Evolutionary conservation across 1,139 yeast genomes (phyloP), one percentile per base, ranked within the genome.

Genomic region (Yamadazyma songkhlaensis): DNA sequence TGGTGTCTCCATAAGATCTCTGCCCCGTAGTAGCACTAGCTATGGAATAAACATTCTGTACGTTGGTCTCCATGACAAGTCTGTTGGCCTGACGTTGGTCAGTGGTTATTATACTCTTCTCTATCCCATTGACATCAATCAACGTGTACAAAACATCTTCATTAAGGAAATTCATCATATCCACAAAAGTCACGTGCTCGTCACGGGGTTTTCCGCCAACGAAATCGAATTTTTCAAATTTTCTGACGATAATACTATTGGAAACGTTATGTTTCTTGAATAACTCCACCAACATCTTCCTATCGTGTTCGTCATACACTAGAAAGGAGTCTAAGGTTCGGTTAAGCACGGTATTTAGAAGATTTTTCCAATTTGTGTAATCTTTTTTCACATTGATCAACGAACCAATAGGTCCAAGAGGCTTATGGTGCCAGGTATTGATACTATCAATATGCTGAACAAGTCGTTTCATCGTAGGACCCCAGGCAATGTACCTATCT

Each of bases 361-460:
- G 56, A 13, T 72, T 72, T 6, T 74, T 63, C 90, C 90, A 90
- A 29, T 69, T 58, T n/a, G 68, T 62, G 46, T 62, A 76, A 13
- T 72, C 78, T 2, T 61, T 55, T 47, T 79, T 84, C 11, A 92
- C 64, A 8, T 75, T 67, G 3, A 89, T 67, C 42, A 65, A 65
- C 7, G 69, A 50, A 0, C 97, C 97, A 1, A 90, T 43, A 0
- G 99, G 99, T 0, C 98, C 98, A n/a, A 85, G 57, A 0, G 95
- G 95, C 15, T 49, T 52, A 2, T 55, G 47, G 14, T 64, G 67
- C 71, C 75, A 85, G 63, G 37, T 53, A 25, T 32, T 46, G 43
- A 30, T 50, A 6, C 49, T 46, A 13, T 63, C 52, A 9, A 86
- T 75, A 2, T 63, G 75, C 2, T 50, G 46, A 8, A 83, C 50